These are phyloP conservation scores for Penicillium verhagenii DNA, from an alignment of 495 filamentous ascomycete species.

Conservation along the genomic window DNA sequence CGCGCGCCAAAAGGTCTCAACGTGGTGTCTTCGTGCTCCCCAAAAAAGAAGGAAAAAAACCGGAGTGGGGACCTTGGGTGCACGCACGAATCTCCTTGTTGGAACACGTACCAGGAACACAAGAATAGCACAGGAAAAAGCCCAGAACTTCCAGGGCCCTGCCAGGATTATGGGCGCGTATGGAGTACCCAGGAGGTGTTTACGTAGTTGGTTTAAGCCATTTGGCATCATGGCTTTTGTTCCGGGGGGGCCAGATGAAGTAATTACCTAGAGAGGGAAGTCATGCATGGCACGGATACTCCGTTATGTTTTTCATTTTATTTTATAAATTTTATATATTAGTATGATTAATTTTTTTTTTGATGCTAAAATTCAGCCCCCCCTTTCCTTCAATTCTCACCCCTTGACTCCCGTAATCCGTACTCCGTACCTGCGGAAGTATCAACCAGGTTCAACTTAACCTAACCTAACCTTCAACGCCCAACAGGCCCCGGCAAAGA, in stretches of 20 bases:
- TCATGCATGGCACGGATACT: not conserved
- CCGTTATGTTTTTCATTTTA: no score
- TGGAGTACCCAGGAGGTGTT: not conserved
- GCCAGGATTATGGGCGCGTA: not conserved
- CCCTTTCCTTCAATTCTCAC: not conserved
- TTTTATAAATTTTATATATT: no score
- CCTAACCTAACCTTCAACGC: not conserved
- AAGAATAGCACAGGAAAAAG: not conserved
- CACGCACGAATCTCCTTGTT: not conserved
- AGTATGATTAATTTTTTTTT: no score
- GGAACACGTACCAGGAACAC: not conserved
- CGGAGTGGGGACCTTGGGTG: not conserved
- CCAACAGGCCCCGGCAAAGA: slow-evolving; percentile 12
- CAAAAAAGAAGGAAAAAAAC: not conserved
- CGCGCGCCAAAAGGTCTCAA: slow-evolving; percentile 17
- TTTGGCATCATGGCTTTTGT: not conserved
- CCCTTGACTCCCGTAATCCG: not conserved
- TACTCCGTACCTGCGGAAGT: slow-evolving; percentile 12
- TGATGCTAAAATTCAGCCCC: slow-evolving; percentile 1
- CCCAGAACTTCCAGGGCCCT: not conserved
- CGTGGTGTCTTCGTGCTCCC: slow-evolving; percentile 7
- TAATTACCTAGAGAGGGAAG: not conserved
- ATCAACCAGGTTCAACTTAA: not conserved
- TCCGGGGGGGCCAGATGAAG: not conserved
- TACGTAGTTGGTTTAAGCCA: not conserved